Conservation (phyloP, 2,329 filamentous ascomycete species). For the Colletotrichum chlorophyti region DNA sequence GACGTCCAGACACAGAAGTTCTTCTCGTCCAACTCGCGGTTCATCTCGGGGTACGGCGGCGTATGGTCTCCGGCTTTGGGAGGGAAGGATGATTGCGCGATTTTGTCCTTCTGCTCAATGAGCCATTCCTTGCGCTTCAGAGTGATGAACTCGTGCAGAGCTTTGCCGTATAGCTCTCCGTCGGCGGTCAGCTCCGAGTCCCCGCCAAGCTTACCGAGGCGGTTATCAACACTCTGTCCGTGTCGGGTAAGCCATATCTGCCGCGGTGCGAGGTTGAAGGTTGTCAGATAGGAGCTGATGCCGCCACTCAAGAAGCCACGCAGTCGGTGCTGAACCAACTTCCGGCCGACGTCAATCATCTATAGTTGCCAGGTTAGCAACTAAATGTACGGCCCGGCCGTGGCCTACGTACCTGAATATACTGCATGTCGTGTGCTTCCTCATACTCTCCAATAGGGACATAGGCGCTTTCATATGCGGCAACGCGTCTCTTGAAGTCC, state of each 20-base stretch:
- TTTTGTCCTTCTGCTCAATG: constrained; percentile 79
- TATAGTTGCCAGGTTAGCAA: constrained; percentile 44
- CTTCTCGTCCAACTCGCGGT: constrained; percentile 75
- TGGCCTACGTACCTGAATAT: constrained; percentile 70
- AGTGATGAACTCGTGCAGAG: constrained; percentile 84
- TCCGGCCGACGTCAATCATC: constrained; percentile 97
- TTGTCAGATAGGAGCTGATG: constrained; percentile 92
- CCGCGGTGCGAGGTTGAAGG: constrained; percentile 93
- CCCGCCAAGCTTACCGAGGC: constrained; percentile 86
- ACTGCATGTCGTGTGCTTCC: constrained; percentile 89
- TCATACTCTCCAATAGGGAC: constrained; percentile 90
- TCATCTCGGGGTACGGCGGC: constrained; percentile 89
- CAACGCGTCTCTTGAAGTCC: constrained; percentile 93
- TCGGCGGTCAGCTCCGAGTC: constrained; percentile 84
- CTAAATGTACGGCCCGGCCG: neutral
- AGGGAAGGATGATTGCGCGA: constrained; percentile 81
- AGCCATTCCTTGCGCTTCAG: constrained; percentile 83
- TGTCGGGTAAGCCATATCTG: constrained; percentile 99
- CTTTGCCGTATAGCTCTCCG: constrained; percentile 79
- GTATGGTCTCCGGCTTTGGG: constrained; percentile 90
- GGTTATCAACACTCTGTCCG: constrained; percentile 89
- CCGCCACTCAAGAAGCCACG: constrained; percentile 91
- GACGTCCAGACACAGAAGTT: constrained; percentile 99
- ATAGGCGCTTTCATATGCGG: constrained; percentile 93
- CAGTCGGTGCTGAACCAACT: constrained; percentile 88